phyloP scores from a whole-genome alignment of 1,139 yeast genomes.

The Taphrina populina region DNA sequence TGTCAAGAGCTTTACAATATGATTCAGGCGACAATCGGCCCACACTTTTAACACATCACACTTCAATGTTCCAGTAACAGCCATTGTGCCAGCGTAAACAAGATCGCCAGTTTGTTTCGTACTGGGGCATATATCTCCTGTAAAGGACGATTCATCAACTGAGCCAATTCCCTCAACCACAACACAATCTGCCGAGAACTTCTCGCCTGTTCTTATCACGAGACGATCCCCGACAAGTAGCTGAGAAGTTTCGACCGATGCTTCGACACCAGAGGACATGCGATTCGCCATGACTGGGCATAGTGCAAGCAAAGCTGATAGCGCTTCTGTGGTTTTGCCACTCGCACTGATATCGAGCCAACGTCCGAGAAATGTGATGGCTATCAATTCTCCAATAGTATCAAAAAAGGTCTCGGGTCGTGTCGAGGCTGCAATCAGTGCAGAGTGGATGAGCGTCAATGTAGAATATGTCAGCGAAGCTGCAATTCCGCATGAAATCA shows the following conservation, averaged over 20 bases:
- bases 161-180: constrained; percentile 75
- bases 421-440: constrained; percentile 45
- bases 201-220: constrained; percentile 78
- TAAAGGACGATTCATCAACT: constrained; percentile 79
- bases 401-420: constrained; percentile 83
- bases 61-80: constrained; percentile 67
- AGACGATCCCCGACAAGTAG: constrained; percentile 75
- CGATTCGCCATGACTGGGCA: constrained; percentile 77
- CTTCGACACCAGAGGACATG: constrained; percentile 48
- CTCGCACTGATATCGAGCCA: constrained; percentile 88
- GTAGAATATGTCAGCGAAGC: constrained; percentile 75
- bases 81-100: constrained; percentile 88
- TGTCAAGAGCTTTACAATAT: constrained; percentile 78
- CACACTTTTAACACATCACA: constrained; percentile 71
- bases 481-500: constrained; percentile 78
- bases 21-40: constrained; percentile 78
- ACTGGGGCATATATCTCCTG: constrained; percentile 85
- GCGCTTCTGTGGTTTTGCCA: constrained; percentile 86
- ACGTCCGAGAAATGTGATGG: constrained; percentile 84
- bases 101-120: constrained; percentile 58
- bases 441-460: constrained; percentile 54
- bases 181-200: constrained; percentile 86
- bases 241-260: constrained; percentile 56
- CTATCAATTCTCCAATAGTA: constrained; percentile 77
- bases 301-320: constrained; percentile 72